These are phyloP conservation scores for Takakia lepidozioides DNA, from an alignment of 225 moss, liverwort and hornwort species.

Conservation along the genomic window DNA sequence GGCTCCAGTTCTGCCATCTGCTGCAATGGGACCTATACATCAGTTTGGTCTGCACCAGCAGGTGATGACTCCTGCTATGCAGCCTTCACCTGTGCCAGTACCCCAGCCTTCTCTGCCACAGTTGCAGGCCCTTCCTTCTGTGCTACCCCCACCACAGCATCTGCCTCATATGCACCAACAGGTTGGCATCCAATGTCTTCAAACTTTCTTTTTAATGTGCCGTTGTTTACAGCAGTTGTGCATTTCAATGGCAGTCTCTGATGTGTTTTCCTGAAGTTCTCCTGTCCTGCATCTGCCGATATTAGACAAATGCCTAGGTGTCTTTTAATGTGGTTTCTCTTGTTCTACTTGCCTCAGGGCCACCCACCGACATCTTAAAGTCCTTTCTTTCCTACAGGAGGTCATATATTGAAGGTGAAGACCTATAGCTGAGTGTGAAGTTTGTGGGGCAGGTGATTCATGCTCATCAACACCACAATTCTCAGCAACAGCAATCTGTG, in stretches of 20 bases:
- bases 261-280: no score
- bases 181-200: slow-evolving; percentile 50
- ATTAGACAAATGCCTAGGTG: no score
- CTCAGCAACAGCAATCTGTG: slow-evolving; percentile 49
- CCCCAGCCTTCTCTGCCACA: slow-evolving; percentile 48
- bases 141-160: slow-evolving; percentile 55
- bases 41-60: slow-evolving; percentile 75
- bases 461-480: slow-evolving; percentile 28
- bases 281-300: no score
- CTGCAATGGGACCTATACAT: slow-evolving; percentile 51
- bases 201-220: no score
- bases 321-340: no score
- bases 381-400: no score
- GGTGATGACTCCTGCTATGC: slow-evolving; percentile 43
- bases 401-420: no score
- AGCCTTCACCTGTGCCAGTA: slow-evolving; percentile 39
- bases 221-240: no score
- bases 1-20: slow-evolving; percentile 53
- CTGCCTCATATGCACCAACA: slow-evolving; percentile 51
- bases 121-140: slow-evolving; percentile 58
- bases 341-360: no score
- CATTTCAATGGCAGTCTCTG: no score
- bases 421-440: no score
- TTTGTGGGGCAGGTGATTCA: slow-evolving; percentile 47
- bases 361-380: no score